Base-by-base conservation (phyloP, 306 rosid genomes). In the Pyrus bretschneideri region DNA sequence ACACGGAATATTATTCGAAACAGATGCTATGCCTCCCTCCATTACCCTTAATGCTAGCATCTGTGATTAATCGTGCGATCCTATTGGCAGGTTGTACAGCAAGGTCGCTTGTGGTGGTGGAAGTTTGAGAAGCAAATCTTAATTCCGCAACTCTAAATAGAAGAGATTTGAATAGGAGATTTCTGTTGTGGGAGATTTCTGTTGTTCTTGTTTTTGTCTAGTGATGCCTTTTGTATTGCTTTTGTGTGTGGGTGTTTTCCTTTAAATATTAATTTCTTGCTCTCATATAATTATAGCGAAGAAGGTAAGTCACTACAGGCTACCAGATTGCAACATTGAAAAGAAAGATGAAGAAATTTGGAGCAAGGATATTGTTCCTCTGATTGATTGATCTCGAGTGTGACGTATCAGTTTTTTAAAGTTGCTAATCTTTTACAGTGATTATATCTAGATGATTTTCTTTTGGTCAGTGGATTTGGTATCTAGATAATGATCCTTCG, bases 101-200 rank as follows among this genome's bases (percentile, higher is more conserved):
- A 74, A n/a, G n/a, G n/a, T n/a, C n/a, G 80, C 83, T 79, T 91
- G n/a, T 79, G 97, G 95, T 74, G 85, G 90, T 82, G 87, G 96
- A 91, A 92, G 77, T 85, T 70, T 79, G 70, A 70, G 76, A 74
- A 83, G 79, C 81, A 52, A 58, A 70, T 52, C 83, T 84, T 72
- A 64, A 52, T 79, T 79, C 71, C 60, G 46, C 75, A 65, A 77
- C 77, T 76, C 80, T 31, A 27, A 57, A 78, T 67, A 15, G 55
- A 42, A 9, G 45, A 49, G 55, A 49, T 81, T 68, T 66, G 42
- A 46, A 49, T 49, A 64, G 75, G 75, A n/a, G n/a, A n/a, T 60
- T 49, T 57, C 75, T 64, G 80, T n/a, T 44, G 76, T 78, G 54
- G 54, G 81, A 76, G 64, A 74, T 64, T 49, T 73, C 71, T 62